Evolutionary conservation across 1,284 basidiomycete species (phyloP), one percentile per base, ranked within the genome.

Genomic region (Marasmius oreades): DNA sequence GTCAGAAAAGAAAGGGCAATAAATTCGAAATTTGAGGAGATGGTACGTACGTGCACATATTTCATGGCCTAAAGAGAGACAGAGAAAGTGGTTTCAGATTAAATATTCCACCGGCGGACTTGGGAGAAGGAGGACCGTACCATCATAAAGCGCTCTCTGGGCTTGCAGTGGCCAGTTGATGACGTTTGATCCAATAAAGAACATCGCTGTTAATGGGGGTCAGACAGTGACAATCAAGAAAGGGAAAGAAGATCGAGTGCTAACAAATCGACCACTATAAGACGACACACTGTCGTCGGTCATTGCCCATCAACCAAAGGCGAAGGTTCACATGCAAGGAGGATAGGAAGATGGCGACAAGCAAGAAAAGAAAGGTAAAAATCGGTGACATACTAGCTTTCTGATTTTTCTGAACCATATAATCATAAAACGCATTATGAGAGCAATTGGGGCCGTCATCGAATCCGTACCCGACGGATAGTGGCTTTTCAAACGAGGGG

Each of bases 111-210:
- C n/a, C n/a, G n/a, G n/a, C n/a, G n/a, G n/a, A n/a, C n/a, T n/a
- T n/a, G n/a, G n/a, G n/a, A n/a, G n/a, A n/a, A n/a, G n/a, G n/a
- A n/a, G n/a, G n/a, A n/a, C n/a, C n/a, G n/a, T n/a, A 8, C 88
- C 84, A 64, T 83, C 77, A 52, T 78, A 70, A 61, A 89, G 73
- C 50, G 76, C 81, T 53, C 87, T 80, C 53, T 88, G 78, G 52
- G 89, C 88, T 64, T 90, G 81, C 3, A 85, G 79, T 23, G 88
- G 81, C 69, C 85, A 89, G 63, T 90, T 78, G 62, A 86, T 78
- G 51, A 90, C 81, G 45, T 88, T 91, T 52, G 88, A 90, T 42
- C 92, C 90, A 56, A 92, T 82, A 68, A 85, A 93, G 72, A 90
- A 93, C 78, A 84, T 77, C 5, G 90, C 79, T 81, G 20, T 18